Base-by-base conservation (phyloP, 345 rosid species). In the Aquilaria yunnanensis region DNA sequence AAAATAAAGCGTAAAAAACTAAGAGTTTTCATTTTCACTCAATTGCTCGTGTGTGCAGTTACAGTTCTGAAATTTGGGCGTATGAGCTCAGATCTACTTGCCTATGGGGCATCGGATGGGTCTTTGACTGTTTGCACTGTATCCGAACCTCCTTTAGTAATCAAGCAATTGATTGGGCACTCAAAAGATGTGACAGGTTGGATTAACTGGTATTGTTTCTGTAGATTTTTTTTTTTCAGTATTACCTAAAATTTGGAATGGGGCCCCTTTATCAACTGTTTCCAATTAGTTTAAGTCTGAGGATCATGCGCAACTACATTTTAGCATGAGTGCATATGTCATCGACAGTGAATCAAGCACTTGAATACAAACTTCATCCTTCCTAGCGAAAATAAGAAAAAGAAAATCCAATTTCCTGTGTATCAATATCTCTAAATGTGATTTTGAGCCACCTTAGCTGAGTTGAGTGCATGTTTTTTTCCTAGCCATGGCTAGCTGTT, bases 171-270 rank as follows among this genome's bases (percentile, higher is more conserved):
- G 60, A 80, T 62, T 32, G 92, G 95, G 2, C 96, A 94, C 62
- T 81, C 92, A 12, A 88, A 83, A 78, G 98, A 93, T 84, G 97
- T 93, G 86, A 90, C 99, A 90, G 99, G 99, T 94, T 86, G 76
- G 95, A 72, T 81, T 77, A 63, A 73, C 89, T 85, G 92, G 94
- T 86, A 85, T 70, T 74, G 61, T 66, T 77, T 73, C 82, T 64
- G 60, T 72, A 54, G 71, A 73, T 74, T 81, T 79, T 70, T 75
- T 37, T 37, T 79, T 70, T 75, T 37, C 8, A 5, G 43, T 37
- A 4, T 37, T 37, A 37, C 68, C 63, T 68, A 23, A 67, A 48
- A 66, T 53, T 74, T 73, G 61, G 66, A 37, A 55, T 60, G 48
- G 63, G 54, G 45, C 68, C 51, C 41, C 50, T 64, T 34, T 41